These are phyloP conservation scores for Aureobasidium sp. DNA, from an alignment of 2,329 filamentous ascomycete species.

Conservation along the genomic window DNA sequence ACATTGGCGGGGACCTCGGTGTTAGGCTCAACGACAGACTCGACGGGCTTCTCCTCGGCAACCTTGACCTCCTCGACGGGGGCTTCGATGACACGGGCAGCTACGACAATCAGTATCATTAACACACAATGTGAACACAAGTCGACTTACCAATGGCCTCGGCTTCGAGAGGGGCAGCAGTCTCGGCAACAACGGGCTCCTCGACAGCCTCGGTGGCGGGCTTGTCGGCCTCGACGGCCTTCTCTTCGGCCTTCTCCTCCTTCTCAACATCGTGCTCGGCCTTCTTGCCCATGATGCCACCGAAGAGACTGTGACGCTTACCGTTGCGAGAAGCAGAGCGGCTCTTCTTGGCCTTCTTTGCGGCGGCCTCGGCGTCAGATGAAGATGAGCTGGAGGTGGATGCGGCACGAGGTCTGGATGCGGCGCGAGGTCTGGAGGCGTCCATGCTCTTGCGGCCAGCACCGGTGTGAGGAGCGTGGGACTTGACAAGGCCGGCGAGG, in stretches of 20 bases:
- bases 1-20: constrained; percentile 28
- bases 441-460: constrained; percentile 31
- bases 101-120: constrained; percentile 17
- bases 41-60: constrained; percentile 19
- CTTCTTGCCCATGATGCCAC: constrained; percentile 52
- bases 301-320: constrained; percentile 51
- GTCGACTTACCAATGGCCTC: constrained; percentile 23
- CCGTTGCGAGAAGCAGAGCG: constrained; percentile 48
- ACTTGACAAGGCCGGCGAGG: constrained; percentile 54
- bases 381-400: constrained; percentile 31
- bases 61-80: constrained; percentile 20
- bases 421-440: constrained; percentile 22
- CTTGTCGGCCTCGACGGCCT: constrained; percentile 27
- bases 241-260: constrained; percentile 29
- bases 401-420: constrained; percentile 24
- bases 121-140: constrained; percentile 17
- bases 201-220: constrained; percentile 30
- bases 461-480: constrained; percentile 25
- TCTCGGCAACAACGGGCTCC: constrained; percentile 21
- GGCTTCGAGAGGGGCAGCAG: constrained; percentile 21
- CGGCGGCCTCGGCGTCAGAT: constrained; percentile 31
- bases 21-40: constrained; percentile 40
- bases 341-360: constrained; percentile 39
- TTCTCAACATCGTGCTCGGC: constrained; percentile 38
- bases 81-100: constrained; percentile 24